phyloP scores from a whole-genome alignment of 805 yeast genomes.

The Candida pseudoglaebosa region DNA sequence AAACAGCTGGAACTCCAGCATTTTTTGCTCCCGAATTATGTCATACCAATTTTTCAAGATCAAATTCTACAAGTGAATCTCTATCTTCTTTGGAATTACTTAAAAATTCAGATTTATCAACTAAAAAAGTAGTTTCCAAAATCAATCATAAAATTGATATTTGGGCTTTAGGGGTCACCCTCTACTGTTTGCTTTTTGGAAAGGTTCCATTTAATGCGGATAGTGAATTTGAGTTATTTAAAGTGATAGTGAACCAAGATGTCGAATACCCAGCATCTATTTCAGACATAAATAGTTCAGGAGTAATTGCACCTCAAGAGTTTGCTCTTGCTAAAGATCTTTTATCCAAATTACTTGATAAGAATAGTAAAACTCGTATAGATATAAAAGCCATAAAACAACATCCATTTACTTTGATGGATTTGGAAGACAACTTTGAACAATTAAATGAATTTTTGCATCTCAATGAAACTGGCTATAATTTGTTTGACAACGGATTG shows the following conservation, averaged over 20 bases:
- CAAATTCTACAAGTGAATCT: slow-evolving; percentile 38
- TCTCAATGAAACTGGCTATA: slow-evolving; percentile 18
- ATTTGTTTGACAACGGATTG: slow-evolving; percentile 10
- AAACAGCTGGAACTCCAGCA: slow-evolving; percentile 97
- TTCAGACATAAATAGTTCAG: slow-evolving; percentile 34
- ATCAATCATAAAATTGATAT: slow-evolving; percentile 85
- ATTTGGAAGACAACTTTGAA: slow-evolving; percentile 33
- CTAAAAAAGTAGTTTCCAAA: slow-evolving; percentile 33
- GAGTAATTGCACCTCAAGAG: slow-evolving; percentile 40
- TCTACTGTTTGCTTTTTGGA: slow-evolving; percentile 86
- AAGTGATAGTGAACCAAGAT: slow-evolving; percentile 65
- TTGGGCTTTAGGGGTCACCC: slow-evolving; percentile 96
- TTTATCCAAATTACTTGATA: slow-evolving; percentile 56
- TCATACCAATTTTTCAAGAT: slow-evolving; percentile 45
- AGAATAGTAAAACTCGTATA: slow-evolving; percentile 65
- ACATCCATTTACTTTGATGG: slow-evolving; percentile 62
- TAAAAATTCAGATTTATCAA: slow-evolving; percentile 16
- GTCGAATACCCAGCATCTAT: slow-evolving; percentile 51
- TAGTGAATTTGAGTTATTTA: slow-evolving; percentile 80
- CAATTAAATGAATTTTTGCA: slow-evolving; percentile 33
- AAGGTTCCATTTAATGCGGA: slow-evolving; percentile 84
- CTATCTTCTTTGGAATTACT: slow-evolving; percentile 20
- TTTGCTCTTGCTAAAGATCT: slow-evolving; percentile 53
- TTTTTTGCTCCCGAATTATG: slow-evolving; percentile 94
- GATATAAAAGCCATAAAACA: slow-evolving; percentile 67